These are phyloP conservation scores for Alternaria longipes DNA, from an alignment of 2,329 filamentous ascomycete species.

Conservation along the genomic window DNA sequence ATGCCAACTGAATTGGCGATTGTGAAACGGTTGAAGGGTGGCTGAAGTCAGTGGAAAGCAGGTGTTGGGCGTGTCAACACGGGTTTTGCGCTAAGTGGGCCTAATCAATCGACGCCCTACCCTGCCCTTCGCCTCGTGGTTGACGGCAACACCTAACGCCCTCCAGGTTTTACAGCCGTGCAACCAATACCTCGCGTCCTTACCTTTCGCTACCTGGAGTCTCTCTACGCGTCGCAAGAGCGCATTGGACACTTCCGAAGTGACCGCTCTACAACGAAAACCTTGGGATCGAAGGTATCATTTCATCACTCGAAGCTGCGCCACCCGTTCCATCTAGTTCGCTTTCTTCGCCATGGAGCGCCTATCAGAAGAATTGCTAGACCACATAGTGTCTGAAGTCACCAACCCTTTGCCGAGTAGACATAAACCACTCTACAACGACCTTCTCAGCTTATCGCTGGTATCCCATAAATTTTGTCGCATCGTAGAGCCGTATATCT, in stretches of 20 bases:
- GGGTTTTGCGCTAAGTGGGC: constrained; percentile 5
- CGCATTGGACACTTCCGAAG: neutral
- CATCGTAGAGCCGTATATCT: constrained; percentile 16
- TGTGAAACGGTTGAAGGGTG: neutral
- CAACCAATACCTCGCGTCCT: neutral
- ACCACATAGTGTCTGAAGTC: constrained; percentile 15
- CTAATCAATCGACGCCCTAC: neutral
- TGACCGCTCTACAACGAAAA: neutral
- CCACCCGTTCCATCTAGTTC: neutral
- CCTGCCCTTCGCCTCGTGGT: too few relatives aligned
- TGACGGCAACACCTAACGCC: neutral
- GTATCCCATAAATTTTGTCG: constrained; percentile 19
- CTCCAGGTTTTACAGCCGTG: too few relatives aligned
- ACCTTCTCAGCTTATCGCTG: constrained; percentile 14
- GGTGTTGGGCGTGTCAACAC: neutral
- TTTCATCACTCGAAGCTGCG: neutral
- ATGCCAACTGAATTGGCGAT: neutral
- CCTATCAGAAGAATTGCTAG: constrained; percentile 20
- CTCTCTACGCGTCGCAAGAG: neutral
- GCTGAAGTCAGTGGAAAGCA: neutral
- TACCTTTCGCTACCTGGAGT: neutral
- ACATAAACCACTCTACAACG: neutral
- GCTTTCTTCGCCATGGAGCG: constrained; percentile 11
- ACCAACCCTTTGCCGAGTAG: constrained; percentile 8
- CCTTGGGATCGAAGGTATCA: neutral